Percentiles rank a stretch among this genome's conserved stretches.
phyloP scores from a whole-genome alignment of 495 filamentous ascomycete genomes.

The Daldinia decipiens region DNA sequence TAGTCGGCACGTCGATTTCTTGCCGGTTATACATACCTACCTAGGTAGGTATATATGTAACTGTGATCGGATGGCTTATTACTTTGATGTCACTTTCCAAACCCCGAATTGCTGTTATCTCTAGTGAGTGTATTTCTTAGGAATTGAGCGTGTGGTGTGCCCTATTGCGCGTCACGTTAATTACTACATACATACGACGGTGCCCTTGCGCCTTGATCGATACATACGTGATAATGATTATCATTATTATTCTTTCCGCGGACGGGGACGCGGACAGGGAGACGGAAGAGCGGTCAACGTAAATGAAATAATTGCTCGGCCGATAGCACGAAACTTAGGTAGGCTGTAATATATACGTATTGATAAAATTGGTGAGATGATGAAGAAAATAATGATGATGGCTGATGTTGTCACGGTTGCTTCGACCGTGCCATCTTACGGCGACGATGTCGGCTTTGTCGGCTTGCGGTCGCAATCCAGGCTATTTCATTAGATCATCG shows the following conservation, averaged over 20 bases:
- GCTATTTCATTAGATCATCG: constrained; percentile 1
- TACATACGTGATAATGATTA: constrained; percentile 3
- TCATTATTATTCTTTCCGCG: neutral
- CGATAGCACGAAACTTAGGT: neutral
- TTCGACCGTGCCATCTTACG: constrained; percentile 1
- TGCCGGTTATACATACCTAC: neutral
- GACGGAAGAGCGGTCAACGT: constrained; percentile 39
- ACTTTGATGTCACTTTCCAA: neutral
- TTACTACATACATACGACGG: neutral
- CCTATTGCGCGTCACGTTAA: neutral
- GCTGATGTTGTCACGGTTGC: neutral
- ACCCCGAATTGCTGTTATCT: neutral
- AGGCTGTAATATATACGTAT: neutral
- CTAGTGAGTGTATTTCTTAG: neutral
- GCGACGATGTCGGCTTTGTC: neutral
- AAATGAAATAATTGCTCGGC: neutral
- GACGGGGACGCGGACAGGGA: constrained; percentile 11
- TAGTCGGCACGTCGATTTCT: neutral
- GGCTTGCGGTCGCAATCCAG: neutral
- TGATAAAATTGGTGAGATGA: constrained; percentile 19
- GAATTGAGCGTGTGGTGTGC: neutral
- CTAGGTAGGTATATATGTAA: neutral
- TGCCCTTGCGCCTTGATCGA: constrained; percentile 1
- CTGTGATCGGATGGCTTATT: neutral
- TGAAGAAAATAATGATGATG: too few species aligned